Evolutionary conservation across 129 eudicot genomes (phyloP), one percentile per base, ranked within the genome.

Genomic region (Centella asiatica): DNA sequence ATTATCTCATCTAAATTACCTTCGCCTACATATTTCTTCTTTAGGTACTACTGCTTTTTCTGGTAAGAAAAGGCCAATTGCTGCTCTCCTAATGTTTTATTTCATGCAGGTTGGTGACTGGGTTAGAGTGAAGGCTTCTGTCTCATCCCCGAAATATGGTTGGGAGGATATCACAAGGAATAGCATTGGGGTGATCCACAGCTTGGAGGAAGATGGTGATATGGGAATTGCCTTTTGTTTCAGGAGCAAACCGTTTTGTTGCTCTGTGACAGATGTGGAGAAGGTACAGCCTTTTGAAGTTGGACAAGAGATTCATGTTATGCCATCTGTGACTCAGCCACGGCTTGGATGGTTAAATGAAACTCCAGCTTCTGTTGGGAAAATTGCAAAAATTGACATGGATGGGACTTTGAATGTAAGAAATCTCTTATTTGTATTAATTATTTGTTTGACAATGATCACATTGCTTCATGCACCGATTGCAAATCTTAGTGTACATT

Each of bases 321-420:
- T 82, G 66, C 76, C 90, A 47, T 84, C 96, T 2, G 88, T 92
- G 62, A 51, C 67, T 67, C 99, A 82, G 73, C 99, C 99, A 10
- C 84, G 95, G n/a, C 99, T 92, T 64, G 99, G 96, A 32, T 92
- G 99, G 99, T 87, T 95, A 47, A 72, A 87, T 42, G 95, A 92
- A 82, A 72, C 95, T 44, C 84, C 99, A 17, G 99, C 99, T 32
- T 81, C 96, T 28, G 88, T 85, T 33, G 99, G 99, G 60, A 92
- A 87, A 72, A 68, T 92, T 70, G 78, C 69, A 66, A 80, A 88
- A 74, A 87, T 92, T 34, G 96, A 92, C 81, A 92, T 92, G 99
- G 96, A 92, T 82, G 96, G 99, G 29, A 71, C 99, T 50, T 72
- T 92, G 65, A 92, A 92, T 55, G 99, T 92, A 84, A 68, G 87